phyloP scores from a whole-genome alignment of 129 eudicot genomes.

The Chrysanthemum lavandulifolium region DNA sequence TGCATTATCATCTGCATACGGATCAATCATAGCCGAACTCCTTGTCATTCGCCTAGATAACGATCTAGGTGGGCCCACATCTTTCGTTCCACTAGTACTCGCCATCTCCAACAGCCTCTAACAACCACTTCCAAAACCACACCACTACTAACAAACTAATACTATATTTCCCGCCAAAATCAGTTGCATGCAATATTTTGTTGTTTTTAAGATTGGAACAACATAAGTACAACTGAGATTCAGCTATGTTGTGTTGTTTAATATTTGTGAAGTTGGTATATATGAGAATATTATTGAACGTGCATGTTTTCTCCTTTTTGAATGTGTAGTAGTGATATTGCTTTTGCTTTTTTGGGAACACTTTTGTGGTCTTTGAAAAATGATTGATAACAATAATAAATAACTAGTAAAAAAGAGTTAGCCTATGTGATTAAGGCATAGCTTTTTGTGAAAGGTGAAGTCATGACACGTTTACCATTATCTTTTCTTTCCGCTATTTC shows the following conservation, averaged over 20 bases:
- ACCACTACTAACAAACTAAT: neutral
- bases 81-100: conserved; percentile 81
- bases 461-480: conserved; percentile 26
- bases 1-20: conserved; percentile 41
- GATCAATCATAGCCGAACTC: conserved; percentile 52
- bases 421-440: conserved; percentile 37
- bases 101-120: conserved; percentile 49
- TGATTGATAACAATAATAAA: conserved; percentile 18
- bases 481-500: conserved; percentile 31
- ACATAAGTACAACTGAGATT: conserved; percentile 11
- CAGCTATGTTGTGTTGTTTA: neutral
- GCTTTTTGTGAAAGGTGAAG: conserved; percentile 16
- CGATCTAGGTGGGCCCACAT: conserved; percentile 45
- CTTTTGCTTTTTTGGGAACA: conserved; percentile 28
- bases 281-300: conserved; percentile 29
- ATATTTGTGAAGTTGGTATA: conserved; percentile 23
- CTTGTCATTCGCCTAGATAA: conserved; percentile 45
- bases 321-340: conserved; percentile 20
- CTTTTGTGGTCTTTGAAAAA: conserved; percentile 24
- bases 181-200: neutral
- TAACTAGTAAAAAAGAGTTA: conserved; percentile 19
- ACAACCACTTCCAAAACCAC: neutral
- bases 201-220: neutral
- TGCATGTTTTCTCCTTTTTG: conserved; percentile 15
- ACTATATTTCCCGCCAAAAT: neutral